These are phyloP conservation scores for Fragaria vesca DNA, from an alignment of 306 rosid genomes.

Conservation along the genomic window DNA sequence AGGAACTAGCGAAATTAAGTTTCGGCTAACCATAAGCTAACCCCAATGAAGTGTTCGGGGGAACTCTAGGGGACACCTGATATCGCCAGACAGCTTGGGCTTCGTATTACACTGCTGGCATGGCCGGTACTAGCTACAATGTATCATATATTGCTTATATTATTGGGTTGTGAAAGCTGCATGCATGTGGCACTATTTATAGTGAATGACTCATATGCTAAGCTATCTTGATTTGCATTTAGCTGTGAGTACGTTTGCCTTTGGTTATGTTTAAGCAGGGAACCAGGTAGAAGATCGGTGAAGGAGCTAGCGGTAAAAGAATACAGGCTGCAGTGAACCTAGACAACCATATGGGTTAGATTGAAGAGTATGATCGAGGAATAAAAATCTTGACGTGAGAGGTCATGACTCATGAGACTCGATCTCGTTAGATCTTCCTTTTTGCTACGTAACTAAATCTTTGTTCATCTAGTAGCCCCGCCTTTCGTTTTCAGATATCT, in stretches of 20 bases:
- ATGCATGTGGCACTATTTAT: constrained; percentile 1
- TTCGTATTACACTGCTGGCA: no score
- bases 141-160: not conserved
- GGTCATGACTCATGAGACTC: not conserved
- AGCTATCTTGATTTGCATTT: constrained; percentile 4
- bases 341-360: constrained; percentile 9
- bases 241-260: not conserved
- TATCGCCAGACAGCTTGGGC: not conserved
- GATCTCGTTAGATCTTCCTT: not conserved
- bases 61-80: constrained; percentile 35
- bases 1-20: not conserved
- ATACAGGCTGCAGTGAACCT: constrained; percentile 15
- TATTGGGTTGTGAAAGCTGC: not conserved
- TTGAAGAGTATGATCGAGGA: not conserved
- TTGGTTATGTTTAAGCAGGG: not conserved
- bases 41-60: constrained; percentile 31
- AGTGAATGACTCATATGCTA: not conserved
- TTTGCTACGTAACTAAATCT: not conserved
- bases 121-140: not conserved
- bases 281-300: not conserved
- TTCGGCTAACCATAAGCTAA: not conserved
- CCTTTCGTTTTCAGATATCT: constrained; percentile 14
- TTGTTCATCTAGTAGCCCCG: not conserved
- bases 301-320: not conserved
- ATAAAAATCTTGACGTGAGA: constrained; percentile 5